Conservation (phyloP, 179 eudicot genomes). For the Amaranthus tricolor region DNA sequence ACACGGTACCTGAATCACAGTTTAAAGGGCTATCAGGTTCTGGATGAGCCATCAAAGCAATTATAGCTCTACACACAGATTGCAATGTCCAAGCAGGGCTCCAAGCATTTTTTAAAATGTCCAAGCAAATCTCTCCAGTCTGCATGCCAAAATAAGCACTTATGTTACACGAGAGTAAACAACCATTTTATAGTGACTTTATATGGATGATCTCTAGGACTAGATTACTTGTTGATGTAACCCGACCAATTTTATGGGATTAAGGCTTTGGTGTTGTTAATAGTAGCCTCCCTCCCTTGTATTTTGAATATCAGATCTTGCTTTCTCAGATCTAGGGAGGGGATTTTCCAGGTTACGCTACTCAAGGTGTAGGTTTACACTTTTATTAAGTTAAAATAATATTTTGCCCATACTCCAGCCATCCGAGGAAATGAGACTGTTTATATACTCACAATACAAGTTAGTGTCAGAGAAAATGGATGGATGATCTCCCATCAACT, state of each 20-base stretch:
- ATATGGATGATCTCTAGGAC: background rate
- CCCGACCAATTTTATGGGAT: no score
- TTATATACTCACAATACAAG: no score
- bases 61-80: conserved; percentile 93
- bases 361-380: background rate
- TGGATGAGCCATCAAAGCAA: conserved; percentile 98
- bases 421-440: background rate
- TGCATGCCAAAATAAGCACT: conserved; percentile 26
- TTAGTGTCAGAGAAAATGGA: no score
- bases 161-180: background rate
- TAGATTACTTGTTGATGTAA: background rate
- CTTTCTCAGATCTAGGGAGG: background rate
- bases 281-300: no score
- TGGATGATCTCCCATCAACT: background rate
- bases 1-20: conserved; percentile 80
- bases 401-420: background rate
- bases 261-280: no score
- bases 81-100: conserved; percentile 99
- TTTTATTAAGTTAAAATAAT: no score
- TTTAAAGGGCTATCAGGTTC: conserved; percentile 95
- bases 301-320: no score
- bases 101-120: conserved; percentile 97
- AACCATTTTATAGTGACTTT: background rate
- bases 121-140: conserved; percentile 98
- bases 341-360: background rate